Base-by-base conservation (phyloP, 495 filamentous ascomycete species). In the Copromyces sp. region DNA sequence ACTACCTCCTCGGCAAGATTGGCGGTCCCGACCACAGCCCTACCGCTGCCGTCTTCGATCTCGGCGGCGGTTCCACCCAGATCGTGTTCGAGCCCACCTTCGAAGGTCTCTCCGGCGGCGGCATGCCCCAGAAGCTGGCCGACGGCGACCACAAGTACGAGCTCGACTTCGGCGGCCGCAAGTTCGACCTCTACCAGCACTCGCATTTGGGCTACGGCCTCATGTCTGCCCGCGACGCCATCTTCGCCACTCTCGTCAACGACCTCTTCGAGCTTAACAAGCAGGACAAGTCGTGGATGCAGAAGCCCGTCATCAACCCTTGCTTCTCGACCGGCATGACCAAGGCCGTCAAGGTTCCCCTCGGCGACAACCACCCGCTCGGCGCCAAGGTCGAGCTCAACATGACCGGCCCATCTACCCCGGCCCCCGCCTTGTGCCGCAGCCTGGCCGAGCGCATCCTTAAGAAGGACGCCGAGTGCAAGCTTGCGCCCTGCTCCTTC, bases 71-170 rank as follows among this genome's bases (percentile, higher is more conserved):
- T 61, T 97, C 93, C 17, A 99, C 95, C 35, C 95, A 99, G 84
- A 97, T 99, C 78, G 95, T 98, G 73, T 99, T 98, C 83, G 88
- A 98, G 81, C 95, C 95, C 20, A 97, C 90, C n/a, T 99, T 97
- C 80, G 87, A 91, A 78, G 88, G 86, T 72, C 83, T 88, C 73
- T 80, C 86, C 9, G 81, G 81, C 53, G 92, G 92, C 71, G 95
- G 95, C 73, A 94, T 98, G 91, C 95, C 95, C 3, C 91, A 93
- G 78, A 91, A 88, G 75, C 84, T 99, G 69, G 87, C 89, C 29
- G 90, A 93, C 45, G 95, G 95, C 74, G 96, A 98, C 80, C 96
- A 99, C 87, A 98, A 97, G 83, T 99, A 99, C 82, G 87, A 91
- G 65, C 89, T 99, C 73, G 86, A 90, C 47, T 98, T 97, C 74